Base-by-base conservation (phyloP, 495 filamentous ascomycete species). In the Bacidia rubella region DNA sequence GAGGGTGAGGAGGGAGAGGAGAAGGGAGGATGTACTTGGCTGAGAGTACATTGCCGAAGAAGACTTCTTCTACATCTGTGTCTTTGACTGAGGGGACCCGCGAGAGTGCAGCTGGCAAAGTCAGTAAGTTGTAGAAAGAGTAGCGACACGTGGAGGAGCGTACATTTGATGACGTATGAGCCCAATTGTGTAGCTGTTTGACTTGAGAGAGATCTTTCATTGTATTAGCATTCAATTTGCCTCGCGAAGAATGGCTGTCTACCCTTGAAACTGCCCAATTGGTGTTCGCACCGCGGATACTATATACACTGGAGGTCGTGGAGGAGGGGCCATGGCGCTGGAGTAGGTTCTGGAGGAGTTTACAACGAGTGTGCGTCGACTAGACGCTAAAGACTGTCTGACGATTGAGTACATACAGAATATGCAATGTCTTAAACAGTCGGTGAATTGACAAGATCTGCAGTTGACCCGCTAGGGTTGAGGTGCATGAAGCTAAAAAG, bases 31-130 rank as follows among this genome's bases (percentile, higher is more conserved):
- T 76, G 60, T 75, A 96, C 90, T 88, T 88, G 62, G 90, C 92
- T 42, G 89, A 93, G 59, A 98, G 77, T 49, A 98, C 92, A 75
- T 98, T 98, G 63, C 92, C 92, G 61, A 95, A 92, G 76, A 92
- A 93, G 63, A 97, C 86, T 63, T 98, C 92, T 64, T 97, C 79
- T 21, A 98, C 87, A 65, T 92, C 76, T 54, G 83, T 76, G 43
- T 87, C 74, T 66, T 90, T 85, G 70, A 98, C 77, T 57, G 82
- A 80, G 53, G 90, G 84, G 29, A 85, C 87, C 58, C 85, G 82
- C 65, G 87, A 81, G 57, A 98, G 72, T 54, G 90, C 90, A 66
- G 86, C 87, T 90, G 39, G 56, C 46, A 54, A 57, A 65, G 59
- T 32, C 53, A 51, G 27, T 46, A 21, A 11, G 42, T 20, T 46